Conservation (phyloP, 2,329 filamentous ascomycete genomes). For the Nemania diffusa region DNA sequence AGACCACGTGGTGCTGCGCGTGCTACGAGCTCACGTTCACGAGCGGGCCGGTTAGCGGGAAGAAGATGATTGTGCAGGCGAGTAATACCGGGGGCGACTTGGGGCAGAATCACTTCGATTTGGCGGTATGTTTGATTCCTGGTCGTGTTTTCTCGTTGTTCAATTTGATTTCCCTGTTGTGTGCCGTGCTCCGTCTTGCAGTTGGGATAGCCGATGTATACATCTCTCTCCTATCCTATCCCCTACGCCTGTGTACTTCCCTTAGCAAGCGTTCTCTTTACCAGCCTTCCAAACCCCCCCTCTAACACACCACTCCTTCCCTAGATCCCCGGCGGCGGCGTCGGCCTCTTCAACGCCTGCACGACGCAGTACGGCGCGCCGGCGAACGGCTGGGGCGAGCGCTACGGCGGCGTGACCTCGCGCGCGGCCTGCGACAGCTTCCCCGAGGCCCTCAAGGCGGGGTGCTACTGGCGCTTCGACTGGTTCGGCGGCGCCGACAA, state of each 20-base stretch:
- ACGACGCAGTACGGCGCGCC: constrained; percentile 58
- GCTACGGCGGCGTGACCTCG: constrained; percentile 67
- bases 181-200: no score
- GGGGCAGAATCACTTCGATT: constrained; percentile 65
- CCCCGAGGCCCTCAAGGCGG: constrained; percentile 63
- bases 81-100: constrained; percentile 68
- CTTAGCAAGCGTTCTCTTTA: neutral
- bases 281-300: neutral
- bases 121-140: constrained; percentile 51
- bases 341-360: constrained; percentile 63
- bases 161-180: neutral
- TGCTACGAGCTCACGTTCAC: constrained; percentile 72
- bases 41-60: constrained; percentile 61
- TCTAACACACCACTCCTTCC: neutral
- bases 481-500: constrained; percentile 71
- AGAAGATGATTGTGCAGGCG: constrained; percentile 70
- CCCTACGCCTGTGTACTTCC: no score
- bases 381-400: constrained; percentile 63
- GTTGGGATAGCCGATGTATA: no score
- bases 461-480: constrained; percentile 72
- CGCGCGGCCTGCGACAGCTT: constrained; percentile 63
- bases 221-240: no score
- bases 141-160: neutral
- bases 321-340: constrained; percentile 62
- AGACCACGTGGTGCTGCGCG: constrained; percentile 72